These are phyloP conservation scores for Suillus variegatus DNA, from an alignment of 768 basidiomycete species.

Conservation along the genomic window DNA sequence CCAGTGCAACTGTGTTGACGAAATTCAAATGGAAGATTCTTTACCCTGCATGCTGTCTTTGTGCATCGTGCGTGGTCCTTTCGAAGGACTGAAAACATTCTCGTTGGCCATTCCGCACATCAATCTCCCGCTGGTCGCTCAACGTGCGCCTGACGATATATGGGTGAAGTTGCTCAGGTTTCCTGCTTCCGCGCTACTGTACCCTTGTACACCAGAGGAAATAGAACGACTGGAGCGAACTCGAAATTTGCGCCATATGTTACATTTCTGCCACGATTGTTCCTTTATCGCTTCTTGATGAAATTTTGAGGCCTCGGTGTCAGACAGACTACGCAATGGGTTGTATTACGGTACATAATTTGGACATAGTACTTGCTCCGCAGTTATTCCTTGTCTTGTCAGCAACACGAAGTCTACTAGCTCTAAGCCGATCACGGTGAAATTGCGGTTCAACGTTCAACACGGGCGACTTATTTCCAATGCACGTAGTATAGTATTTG, in stretches of 20 bases:
- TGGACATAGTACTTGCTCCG: no score
- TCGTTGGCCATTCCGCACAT: not conserved
- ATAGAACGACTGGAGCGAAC: not conserved
- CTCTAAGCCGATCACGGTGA: no score
- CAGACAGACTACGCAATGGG: no score
- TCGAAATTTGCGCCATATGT: no score
- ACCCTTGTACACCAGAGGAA: not conserved
- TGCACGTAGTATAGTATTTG: no score
- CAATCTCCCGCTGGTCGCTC: no score
- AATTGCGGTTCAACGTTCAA: no score
- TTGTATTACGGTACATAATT: no score
- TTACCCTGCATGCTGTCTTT: not conserved
- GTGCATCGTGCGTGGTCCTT: slow-evolving; percentile 23
- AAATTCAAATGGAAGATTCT: not conserved
- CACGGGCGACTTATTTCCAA: no score
- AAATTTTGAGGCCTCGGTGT: not conserved
- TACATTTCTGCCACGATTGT: not conserved
- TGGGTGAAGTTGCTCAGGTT: not conserved
- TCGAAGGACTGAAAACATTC: slow-evolving; percentile 25
- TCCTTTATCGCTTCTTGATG: not conserved
- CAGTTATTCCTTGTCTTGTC: no score
- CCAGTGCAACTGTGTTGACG: not conserved
- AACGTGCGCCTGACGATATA: not conserved
- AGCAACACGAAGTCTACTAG: no score
- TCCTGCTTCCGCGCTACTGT: not conserved